Base-by-base conservation (phyloP, 805 yeast species). In the Kodamaea lidongshanica region DNA sequence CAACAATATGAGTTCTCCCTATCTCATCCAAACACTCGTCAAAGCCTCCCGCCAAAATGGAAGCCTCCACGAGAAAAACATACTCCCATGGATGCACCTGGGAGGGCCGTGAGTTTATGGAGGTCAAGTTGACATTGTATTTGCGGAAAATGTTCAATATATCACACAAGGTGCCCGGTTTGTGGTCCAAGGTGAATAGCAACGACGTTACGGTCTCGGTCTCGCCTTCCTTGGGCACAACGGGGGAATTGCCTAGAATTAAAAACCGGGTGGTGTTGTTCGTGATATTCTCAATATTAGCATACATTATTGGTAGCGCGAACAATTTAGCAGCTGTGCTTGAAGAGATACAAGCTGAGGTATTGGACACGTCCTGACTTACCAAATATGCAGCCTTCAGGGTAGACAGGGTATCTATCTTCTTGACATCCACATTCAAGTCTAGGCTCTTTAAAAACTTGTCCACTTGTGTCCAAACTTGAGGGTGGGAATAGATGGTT, bases 381-480 rank as follows among this genome's bases (percentile, higher is more conserved):
- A 84, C 81, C 26, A 70, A 52, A 39, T 75, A 75, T 1, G 92
- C 96, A 1, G 96, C 97, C 42, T 72, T 73, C 0, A 95, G 80
- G 0, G 97, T 89, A 0, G 96, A 85, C 2, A 70, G 65, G 2
- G 79, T 67, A 53, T 87, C 95, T 11, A 81, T 63, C 37, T 57
- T 67, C 30, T 67, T 68, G 19, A 71, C 44, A n/a, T 41, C 61
- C 13, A 9, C 50, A 33, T 23, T 48, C 35, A 48, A 61, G 38
- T 12, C 61, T 48, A 27, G 42, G 29, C 18, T 7, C 26, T 39
- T 29, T 23, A 82, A 50, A 60, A 83, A 92, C 13, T 60, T 52
- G 3, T 69, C 61, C 28, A 84, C 79, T 52, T 89, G 98, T 7
- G 96, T 94, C 98, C 98, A 89, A 0, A 88, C 98, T 54, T 89